Conservation (phyloP, 768 basidiomycete genomes). For the Boletus barrowsii region DNA sequence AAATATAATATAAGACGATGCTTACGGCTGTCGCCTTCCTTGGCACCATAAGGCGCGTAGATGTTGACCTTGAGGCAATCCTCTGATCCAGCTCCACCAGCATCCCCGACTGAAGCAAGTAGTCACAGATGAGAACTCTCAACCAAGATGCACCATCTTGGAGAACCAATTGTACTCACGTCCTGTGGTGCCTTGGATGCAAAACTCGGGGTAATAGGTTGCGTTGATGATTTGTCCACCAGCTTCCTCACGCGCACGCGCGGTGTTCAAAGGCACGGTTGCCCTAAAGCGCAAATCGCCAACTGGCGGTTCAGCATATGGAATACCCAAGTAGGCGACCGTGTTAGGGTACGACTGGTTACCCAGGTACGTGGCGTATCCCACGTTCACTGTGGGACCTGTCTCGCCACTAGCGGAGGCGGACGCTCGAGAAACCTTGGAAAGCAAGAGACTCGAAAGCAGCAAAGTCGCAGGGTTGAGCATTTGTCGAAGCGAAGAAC, state of each 20-base stretch:
- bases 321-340: slow-evolving; percentile 53
- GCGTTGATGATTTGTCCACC: slow-evolving; percentile 47
- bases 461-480: not conserved
- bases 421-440: not conserved
- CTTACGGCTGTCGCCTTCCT: slow-evolving; percentile 46
- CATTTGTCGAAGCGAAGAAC: not conserved
- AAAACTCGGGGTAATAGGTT: slow-evolving; percentile 52
- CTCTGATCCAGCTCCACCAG: slow-evolving; percentile 63
- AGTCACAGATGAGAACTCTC: not conserved
- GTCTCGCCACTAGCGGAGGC: not conserved
- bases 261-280: slow-evolving; percentile 50
- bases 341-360: slow-evolving; percentile 50
- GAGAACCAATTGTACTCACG: slow-evolving; percentile 25
- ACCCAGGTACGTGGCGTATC: slow-evolving; percentile 57
- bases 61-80: slow-evolving; percentile 69
- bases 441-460: slow-evolving; percentile 24
- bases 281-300: slow-evolving; percentile 44
- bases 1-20: not conserved
- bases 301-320: slow-evolving; percentile 42
- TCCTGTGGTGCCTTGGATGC: slow-evolving; percentile 56
- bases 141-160: not conserved
- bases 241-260: slow-evolving; percentile 36
- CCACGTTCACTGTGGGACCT: slow-evolving; percentile 46
- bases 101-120: slow-evolving; percentile 42
- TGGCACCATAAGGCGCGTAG: slow-evolving; percentile 51